Evolutionary conservation across 352 stramenopile genomes (phyloP).

Genomic region (Elongisporangium anandrum): DNA sequence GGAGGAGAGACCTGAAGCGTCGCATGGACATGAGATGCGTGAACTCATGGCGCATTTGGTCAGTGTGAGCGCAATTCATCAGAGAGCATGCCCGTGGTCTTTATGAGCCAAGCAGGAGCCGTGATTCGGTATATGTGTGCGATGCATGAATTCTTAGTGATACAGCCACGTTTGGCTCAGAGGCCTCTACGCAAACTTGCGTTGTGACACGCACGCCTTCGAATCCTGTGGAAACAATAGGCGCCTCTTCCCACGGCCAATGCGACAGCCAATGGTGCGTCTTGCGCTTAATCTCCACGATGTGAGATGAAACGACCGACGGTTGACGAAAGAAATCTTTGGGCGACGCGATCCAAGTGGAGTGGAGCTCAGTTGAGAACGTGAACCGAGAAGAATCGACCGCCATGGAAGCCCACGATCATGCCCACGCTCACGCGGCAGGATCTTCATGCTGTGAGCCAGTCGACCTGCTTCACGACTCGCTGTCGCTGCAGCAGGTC

Average conservation of each 20-base stretch:
- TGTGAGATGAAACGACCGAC: background rate
- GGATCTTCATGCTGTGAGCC: background rate
- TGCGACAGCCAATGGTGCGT: background rate
- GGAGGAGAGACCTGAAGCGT: too few relatives aligned
- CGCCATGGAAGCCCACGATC: background rate
- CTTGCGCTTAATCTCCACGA: background rate
- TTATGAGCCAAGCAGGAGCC: too few relatives aligned
- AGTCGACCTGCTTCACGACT: constrained; percentile 12
- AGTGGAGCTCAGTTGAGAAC: background rate
- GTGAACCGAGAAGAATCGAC: background rate
- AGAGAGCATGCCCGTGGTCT: too few relatives aligned
- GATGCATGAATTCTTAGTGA: too few relatives aligned
- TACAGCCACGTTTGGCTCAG: too few relatives aligned
- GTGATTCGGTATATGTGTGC: too few relatives aligned
- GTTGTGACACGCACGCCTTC: background rate
- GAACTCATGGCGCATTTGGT: too few relatives aligned
- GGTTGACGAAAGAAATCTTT: background rate
- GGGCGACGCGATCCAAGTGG: background rate
- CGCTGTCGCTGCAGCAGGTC: constrained; percentile 39
- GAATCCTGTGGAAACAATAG: background rate
- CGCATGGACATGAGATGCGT: background rate
- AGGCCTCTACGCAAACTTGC: too few relatives aligned
- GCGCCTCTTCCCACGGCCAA: background rate
- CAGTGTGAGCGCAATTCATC: too few relatives aligned
- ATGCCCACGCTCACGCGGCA: background rate